Base-by-base conservation (phyloP, 2,329 filamentous ascomycete genomes). In the Fusarium lateritium region DNA sequence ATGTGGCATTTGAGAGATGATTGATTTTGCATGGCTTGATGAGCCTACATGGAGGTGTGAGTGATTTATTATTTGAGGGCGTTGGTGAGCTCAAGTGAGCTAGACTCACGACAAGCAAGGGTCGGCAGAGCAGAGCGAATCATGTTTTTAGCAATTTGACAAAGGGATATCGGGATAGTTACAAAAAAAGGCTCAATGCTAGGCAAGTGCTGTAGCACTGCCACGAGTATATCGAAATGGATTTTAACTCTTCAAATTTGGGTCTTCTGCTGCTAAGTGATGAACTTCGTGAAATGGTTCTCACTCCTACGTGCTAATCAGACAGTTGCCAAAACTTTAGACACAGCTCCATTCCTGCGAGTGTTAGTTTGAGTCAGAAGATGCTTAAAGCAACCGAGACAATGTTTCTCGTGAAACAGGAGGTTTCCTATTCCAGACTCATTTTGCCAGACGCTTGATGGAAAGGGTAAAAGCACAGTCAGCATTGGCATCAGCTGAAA, bases 51-150 rank as follows among this genome's bases (percentile, higher is more conserved):
- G 72, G 68, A 70, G 68, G 70, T 66, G 61, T 64, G 73, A 65
- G 71, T 75, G 71, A 65, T 59, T 65, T 65, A 67, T 69, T 64
- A 58, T 51, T 69, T 44, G 62, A 69, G 73, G 73, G 73, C 73
- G 73, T 75, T 73, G 72, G 59, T 58, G 73, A 75, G 73, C 73
- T 73, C 72, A 75, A 75, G 73, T 75, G 72, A 71, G 73, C 73
- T 67, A 62, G 63, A 71, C 70, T 72, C 71, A 69, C 63, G 61
- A 69, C 65, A 70, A 50, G 50, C 47, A 63, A 52, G 46, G 46
- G 60, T 60, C 66, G 55, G 56, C 59, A 67, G 67, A 54, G 69
- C 58, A 73, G 69, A 71, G 73, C 73, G 68, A 60, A 58, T 53
- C 65, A 26, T 69, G 60, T 56, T 59, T 73, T 54, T 62, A 64